A percentile compares a stretch with the other conserved stretches of the same genome.
These are phyloP conservation scores for Phialocephala sp. DNA, from an alignment of 2,329 filamentous ascomycete species.

Conservation along the genomic window DNA sequence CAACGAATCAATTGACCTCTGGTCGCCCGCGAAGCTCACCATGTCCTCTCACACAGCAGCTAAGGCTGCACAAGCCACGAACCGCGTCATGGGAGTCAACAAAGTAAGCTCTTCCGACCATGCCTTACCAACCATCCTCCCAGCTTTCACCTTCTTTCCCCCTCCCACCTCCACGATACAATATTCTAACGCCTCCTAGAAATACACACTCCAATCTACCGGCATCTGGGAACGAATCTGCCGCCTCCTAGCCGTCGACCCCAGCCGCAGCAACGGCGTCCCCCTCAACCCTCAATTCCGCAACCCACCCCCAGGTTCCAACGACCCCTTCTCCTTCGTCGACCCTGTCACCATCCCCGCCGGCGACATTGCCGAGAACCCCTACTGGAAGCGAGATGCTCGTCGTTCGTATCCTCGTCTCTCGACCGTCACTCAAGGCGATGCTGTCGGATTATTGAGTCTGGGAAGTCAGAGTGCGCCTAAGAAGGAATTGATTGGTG, in stretches of 20 bases:
- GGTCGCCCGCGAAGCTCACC: conserved; percentile 30
- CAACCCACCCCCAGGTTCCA: conserved; percentile 77
- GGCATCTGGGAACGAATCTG: conserved; percentile 89
- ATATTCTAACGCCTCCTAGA: conserved; percentile 59
- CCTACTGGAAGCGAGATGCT: conserved; percentile 94
- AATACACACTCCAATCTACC: conserved; percentile 91
- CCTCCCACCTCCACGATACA: conserved; percentile 19
- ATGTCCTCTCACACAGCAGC: conserved; percentile 58
- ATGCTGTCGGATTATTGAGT: conserved; percentile 83
- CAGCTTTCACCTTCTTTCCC: conserved; percentile 9
- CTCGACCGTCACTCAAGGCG: conserved; percentile 80
- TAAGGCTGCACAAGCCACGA: conserved; percentile 62
- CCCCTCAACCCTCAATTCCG: conserved; percentile 94
- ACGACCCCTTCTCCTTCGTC: conserved; percentile 74
- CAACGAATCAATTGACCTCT: conserved; percentile 38
- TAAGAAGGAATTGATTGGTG: conserved; percentile 82
- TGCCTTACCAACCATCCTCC: conserved; percentile 26
- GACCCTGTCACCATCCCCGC: conserved; percentile 86
- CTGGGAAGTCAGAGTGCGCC: conserved; percentile 83
- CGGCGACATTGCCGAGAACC: conserved; percentile 86
- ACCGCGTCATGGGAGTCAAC: conserved; percentile 60
- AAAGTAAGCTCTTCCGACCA: conserved; percentile 54
- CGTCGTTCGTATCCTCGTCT: conserved; percentile 82
- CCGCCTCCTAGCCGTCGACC: conserved; percentile 78
- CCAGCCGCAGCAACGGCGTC: conserved; percentile 87